These are phyloP conservation scores for Sclerotinia minor DNA, from an alignment of 2,329 filamentous ascomycete genomes.

Conservation along the genomic window DNA sequence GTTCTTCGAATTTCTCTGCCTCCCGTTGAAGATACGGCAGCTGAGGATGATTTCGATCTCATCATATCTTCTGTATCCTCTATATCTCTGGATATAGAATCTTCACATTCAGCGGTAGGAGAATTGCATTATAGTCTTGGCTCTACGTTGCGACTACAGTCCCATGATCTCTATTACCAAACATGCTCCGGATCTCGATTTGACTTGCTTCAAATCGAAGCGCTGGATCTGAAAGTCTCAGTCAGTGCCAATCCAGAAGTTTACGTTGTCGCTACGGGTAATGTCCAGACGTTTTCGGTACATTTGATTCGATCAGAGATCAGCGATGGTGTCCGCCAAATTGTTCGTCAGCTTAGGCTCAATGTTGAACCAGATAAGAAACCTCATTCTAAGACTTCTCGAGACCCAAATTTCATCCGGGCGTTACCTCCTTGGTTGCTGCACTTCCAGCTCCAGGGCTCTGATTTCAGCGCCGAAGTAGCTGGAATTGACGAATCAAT, in stretches of 20 bases:
- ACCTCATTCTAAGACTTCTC: conserved; percentile 49
- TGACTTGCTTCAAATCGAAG: conserved; percentile 84
- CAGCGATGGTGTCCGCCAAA: conserved; percentile 86
- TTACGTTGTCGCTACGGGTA: conserved; percentile 75
- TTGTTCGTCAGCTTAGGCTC: conserved; percentile 77
- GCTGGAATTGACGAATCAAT: conserved; percentile 85
- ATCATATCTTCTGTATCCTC: conserved; percentile 95
- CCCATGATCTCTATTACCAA: conserved; percentile 92
- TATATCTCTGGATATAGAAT: conserved; percentile 88
- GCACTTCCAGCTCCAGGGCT: conserved; percentile 80
- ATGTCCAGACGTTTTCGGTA: conserved; percentile 81
- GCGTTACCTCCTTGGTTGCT: conserved; percentile 81
- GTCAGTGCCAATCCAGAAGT: conserved; percentile 84
- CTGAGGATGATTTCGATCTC: conserved; percentile 84
- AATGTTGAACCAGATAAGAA: conserved; percentile 66
- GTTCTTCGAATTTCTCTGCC: conserved; percentile 88
- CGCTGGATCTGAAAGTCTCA: conserved; percentile 81
- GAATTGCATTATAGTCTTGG: conserved; percentile 84
- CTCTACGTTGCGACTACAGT: conserved; percentile 78
- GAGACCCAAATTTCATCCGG: conserved; percentile 69
- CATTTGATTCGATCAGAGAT: conserved; percentile 92
- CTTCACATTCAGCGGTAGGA: conserved; percentile 84
- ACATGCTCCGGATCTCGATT: conserved; percentile 80
- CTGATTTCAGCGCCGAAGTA: conserved; percentile 86
- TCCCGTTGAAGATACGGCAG: conserved; percentile 64